Base-by-base conservation (phyloP, 805 yeast species). In the Pichia scutulata region DNA sequence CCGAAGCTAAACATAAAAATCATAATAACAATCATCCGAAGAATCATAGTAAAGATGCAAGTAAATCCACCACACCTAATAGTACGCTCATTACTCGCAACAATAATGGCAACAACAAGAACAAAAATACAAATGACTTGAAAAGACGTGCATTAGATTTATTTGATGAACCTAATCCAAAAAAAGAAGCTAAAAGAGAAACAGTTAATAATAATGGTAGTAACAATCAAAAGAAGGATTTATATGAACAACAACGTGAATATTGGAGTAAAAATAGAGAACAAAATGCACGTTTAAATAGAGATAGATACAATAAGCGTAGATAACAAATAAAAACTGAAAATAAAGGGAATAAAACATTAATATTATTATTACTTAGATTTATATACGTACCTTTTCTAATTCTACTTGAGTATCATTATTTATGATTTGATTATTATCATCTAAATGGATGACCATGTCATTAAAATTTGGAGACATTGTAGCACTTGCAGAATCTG, bases 401-500 rank as follows among this genome's bases (percentile, higher is more conserved):
- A 33, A 33, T 33, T 33, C 37, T 33, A 33, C 16, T n/a, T 33
- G 19, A n/a, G 16, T 33, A n/a, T 33, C 19, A 6, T 33, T 33
- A n/a, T 33, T n/a, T 33, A 33, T 13, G 14, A 30, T 30, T 30
- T 30, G 9, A 33, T 33, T 33, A 9, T 33, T n/a, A n/a, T 47
- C 22, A 2, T 51, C 54, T 41, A 64, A 46, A 2, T 60, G 60
- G 33, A 63, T 55, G 22, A 59, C 65, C 25, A 59, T 46, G 5
- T 60, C 56, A 16, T 54, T 48, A 13, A 55, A 39, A 4, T 53
- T 33, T 16, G 65, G 62, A 0, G 60, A 51, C 13, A 43, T 48
- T 24, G 41, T 22, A 18, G 44, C 57, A 30, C 54, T 54, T 13
- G 66, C 57, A 12, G 70, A 62, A 41, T 60, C 61, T 43, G 69